Conservation (phyloP, 371 early-diverging fungal genomes). For the Lichtheimia ornata region DNA sequence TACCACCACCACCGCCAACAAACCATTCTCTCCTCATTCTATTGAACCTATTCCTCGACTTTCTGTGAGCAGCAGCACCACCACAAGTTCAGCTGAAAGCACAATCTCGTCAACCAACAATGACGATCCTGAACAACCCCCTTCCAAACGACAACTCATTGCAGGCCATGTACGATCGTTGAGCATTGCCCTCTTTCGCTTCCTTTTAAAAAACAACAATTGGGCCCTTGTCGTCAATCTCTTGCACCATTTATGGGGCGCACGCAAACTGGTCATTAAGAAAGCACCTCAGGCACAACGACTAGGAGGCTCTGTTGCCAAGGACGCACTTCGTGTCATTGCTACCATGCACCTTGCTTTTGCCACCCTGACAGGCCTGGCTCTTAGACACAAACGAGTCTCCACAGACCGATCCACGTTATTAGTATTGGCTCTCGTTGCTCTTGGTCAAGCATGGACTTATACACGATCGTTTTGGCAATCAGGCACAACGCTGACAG, state of each 20-base stretch:
- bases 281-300: not conserved
- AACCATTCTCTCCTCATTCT: not conserved
- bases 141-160: slow-evolving; percentile 25
- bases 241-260: slow-evolving; percentile 38
- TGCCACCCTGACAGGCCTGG: slow-evolving; percentile 27
- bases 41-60: slow-evolving; percentile 1
- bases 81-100: not conserved
- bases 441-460: slow-evolving; percentile 37
- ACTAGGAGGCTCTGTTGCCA: not conserved
- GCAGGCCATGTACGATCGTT: slow-evolving; percentile 28
- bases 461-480: slow-evolving; percentile 9
- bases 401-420: slow-evolving; percentile 40
- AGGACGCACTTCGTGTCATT: slow-evolving; percentile 23
- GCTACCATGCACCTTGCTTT: slow-evolving; percentile 40
- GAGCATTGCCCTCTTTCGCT: slow-evolving; percentile 18
- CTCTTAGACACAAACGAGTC: slow-evolving; percentile 30
- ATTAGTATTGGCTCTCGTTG: slow-evolving; percentile 30
- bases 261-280: slow-evolving; percentile 14
- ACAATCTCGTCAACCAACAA: slow-evolving; percentile 2
- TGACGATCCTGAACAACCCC: slow-evolving; percentile 13
- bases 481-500: slow-evolving; percentile 11
- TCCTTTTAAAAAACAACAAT: slow-evolving; percentile 42
- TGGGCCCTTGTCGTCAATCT: slow-evolving; percentile 39
- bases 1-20: not conserved
- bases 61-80: slow-evolving; percentile 6